Evolutionary conservation across 1,284 basidiomycete species (phyloP), one percentile per base, ranked within the genome.

Genomic region (Pascua sp.): DNA sequence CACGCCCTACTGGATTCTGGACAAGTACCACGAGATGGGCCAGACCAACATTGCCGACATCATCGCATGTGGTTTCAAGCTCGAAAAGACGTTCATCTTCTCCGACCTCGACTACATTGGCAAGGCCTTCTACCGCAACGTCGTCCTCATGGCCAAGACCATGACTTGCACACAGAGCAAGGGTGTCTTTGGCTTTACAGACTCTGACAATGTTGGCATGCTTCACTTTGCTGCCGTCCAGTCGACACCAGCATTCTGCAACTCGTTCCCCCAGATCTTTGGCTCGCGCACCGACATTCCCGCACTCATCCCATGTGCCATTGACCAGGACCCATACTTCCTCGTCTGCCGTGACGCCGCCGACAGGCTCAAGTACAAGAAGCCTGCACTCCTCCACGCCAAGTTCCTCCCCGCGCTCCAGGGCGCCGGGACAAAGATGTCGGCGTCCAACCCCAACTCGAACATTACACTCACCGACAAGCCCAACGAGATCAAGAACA

Each of bases 341-440:
- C 91, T 96, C 55, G 83, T 98, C 55, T 98, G 95, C 45, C 87
- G 96, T 49, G 96, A 98, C 74, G 90, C 93, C 32, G 96, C 96
- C 8, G 84, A 84, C 65, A 89, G 91, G 70, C 85, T 99, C 69
- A 95, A 93, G 78, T 96, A 96, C 79, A 92, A 89, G 55, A 98
- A 98, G 77, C 96, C 96, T 3, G 81, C 88, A 8, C 83, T 98
- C 36, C 81, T 99, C 51, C 93, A 98, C 78, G 85, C 93, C 57
- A 96, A 95, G 73, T 99, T 99, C 83, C 96, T 99, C 80, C 96
- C 96, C 7, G 94, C 96, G 1, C 82, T 99, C 13, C 95, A 98
- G 79, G 96, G 96, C 43, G 89, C 93, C 7, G 91, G 96, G 77
- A 96, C 92, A 43, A 99, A 99, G 81, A 99, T 99, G 96, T 94